Evolutionary conservation across 768 basidiomycete species (phyloP).

Genomic region (Psilocybe cubensis): DNA sequence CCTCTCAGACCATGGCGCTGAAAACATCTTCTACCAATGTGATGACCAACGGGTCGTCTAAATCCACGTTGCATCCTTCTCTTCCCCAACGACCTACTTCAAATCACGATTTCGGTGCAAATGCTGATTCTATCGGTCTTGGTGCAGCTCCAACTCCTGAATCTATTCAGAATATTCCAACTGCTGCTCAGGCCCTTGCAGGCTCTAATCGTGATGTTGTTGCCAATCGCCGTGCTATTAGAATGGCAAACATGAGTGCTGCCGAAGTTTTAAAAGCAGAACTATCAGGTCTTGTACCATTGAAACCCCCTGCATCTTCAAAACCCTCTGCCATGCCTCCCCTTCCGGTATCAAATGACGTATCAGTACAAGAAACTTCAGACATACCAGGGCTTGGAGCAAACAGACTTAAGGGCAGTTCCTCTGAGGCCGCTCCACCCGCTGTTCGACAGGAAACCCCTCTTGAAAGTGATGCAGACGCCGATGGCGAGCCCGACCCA

Average conservation of each 20-base stretch:
- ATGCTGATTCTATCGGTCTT: conserved; percentile 77
- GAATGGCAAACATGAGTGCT: conserved; percentile 96
- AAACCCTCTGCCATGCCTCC: conserved; percentile 30
- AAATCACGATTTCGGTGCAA: conserved; percentile 69
- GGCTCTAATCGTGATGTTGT: conserved; percentile 92
- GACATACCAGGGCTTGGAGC: conserved; percentile 44
- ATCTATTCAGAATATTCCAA: conserved; percentile 58
- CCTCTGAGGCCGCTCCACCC: background rate
- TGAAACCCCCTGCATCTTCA: conserved; percentile 44
- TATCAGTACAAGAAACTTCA: conserved; percentile 30
- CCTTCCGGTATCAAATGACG: conserved; percentile 27
- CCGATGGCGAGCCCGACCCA: conserved; percentile 34
- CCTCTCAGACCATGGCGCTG: conserved; percentile 52
- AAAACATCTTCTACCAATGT: conserved; percentile 49
- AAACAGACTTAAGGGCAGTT: conserved; percentile 13
- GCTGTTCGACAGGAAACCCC: conserved; percentile 11
- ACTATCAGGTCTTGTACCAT: conserved; percentile 60
- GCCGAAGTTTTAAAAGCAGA: conserved; percentile 94
- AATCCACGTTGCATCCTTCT: conserved; percentile 52
- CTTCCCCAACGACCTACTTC: conserved; percentile 68
- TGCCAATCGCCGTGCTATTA: conserved; percentile 85
- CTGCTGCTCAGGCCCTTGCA: conserved; percentile 73
- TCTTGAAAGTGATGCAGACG: conserved; percentile 28
- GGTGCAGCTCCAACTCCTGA: conserved; percentile 65
- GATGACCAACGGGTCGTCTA: conserved; percentile 29